Base-by-base conservation (phyloP, 2,329 filamentous ascomycete genomes). In the Paraconiothyrium brasiliense region DNA sequence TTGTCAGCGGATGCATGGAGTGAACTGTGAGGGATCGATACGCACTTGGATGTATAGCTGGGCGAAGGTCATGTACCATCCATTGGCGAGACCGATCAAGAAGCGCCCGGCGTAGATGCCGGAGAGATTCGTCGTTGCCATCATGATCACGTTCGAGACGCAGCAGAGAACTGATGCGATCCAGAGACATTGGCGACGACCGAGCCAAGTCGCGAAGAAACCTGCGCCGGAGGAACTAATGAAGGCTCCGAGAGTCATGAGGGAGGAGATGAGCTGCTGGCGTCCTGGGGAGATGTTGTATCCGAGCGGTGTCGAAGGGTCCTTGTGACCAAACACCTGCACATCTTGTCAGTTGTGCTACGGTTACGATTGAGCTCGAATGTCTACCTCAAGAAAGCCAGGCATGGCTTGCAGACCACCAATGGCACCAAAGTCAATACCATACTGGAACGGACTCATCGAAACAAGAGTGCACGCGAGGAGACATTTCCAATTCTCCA, bases 61-160 rank as follows among this genome's bases (percentile, higher is more conserved):
- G 0, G 81, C 79, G 65, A 84, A 87, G 3, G 84, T 87, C 84
- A 87, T 85, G 70, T 85, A 83, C 72, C 85, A 82, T 2, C 74
- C 74, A 52, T 76, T 76, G 7, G 85, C 84, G 22, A 87, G 62
- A 3, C 86, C 86, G 57, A 87, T 84, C n/a, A 88, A 70, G 5
- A 87, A 76, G 11, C 86, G 80, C 5, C 84, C 86, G 24, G 81
- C 80, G 57, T 88, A 87, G 3, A 88, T 79, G 0, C 81, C 84
- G 4, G 80, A 82, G 34, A 88, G 83, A 58, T 76, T 77, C 4
- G 80, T 82, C 0, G 84, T 86, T 1, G 81, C 78, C 84, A 87
- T 87, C 85, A 87, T 87, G 63, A 87, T 77, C 2, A 71, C 61
- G 47, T 75, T 75, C 1, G 84, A 77, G 4, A 83, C 74, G 63